Percentiles rank a stretch among this genome's conserved stretches.
Evolutionary conservation across 2,329 filamentous ascomycete genomes (phyloP).

Genomic region (Talaromyces sp.): DNA sequence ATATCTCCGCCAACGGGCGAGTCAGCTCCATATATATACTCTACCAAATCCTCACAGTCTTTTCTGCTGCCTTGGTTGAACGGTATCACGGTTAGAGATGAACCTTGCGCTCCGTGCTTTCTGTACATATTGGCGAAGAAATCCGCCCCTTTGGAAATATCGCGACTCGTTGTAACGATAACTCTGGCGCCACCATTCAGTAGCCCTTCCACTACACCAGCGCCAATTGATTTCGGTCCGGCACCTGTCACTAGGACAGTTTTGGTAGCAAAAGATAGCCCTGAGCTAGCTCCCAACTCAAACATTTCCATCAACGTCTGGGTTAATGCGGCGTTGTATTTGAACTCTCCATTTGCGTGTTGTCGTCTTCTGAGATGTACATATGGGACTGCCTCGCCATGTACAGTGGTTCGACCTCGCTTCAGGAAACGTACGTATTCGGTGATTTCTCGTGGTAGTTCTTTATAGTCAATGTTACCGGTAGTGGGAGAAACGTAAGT

Average conservation of each 20-base stretch:
- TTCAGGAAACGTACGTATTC: not conserved
- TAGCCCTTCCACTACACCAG: conserved; percentile 89
- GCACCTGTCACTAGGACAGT: conserved; percentile 97
- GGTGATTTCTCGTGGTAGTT: conserved; percentile 78
- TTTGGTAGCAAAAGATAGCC: conserved; percentile 83
- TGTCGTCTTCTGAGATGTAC: conserved; percentile 97
- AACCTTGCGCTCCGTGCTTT: conserved; percentile 84
- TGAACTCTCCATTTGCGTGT: conserved; percentile 82
- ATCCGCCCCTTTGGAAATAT: conserved; percentile 96
- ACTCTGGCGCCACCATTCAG: conserved; percentile 96
- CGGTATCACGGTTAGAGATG: conserved; percentile 92
- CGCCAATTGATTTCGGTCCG: conserved; percentile 93
- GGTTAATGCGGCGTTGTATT: conserved; percentile 98
- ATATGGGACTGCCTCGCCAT: conserved; percentile 91
- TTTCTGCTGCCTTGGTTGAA: conserved; percentile 98
- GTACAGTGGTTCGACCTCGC: not conserved
- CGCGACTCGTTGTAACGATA: conserved; percentile 90
- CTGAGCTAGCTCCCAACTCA: conserved; percentile 77
- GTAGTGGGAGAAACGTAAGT: conserved; percentile 54
- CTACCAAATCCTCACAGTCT: conserved; percentile 65
- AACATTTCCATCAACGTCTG: conserved; percentile 85
- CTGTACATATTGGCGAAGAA: conserved; percentile 99
- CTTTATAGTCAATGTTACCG: conserved; percentile 87
- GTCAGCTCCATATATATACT: conserved; percentile 98
- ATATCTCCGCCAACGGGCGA: conserved; percentile 92